Evolutionary conservation across 2,329 filamentous ascomycete species (phyloP).

Genomic region (Alternaria sp.): DNA sequence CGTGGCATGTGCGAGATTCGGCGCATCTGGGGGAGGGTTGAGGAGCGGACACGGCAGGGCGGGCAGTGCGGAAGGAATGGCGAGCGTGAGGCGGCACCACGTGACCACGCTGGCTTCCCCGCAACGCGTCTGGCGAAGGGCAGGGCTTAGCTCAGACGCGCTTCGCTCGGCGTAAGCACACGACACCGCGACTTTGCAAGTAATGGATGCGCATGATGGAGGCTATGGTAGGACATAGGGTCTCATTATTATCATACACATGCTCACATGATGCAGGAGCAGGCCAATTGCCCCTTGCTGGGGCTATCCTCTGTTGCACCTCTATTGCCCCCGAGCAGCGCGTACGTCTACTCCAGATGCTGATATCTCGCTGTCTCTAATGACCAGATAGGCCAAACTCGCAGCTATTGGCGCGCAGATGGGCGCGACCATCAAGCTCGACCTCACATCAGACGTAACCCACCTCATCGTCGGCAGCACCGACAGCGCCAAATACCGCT

Average conservation of each 20-base stretch:
- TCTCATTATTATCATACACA: too few relatives aligned
- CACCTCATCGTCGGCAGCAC: constrained; percentile 91
- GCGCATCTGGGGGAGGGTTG: constrained; percentile 2
- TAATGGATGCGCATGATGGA: constrained; percentile 33
- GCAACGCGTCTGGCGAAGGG: constrained; percentile 19
- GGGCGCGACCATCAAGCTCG: constrained; percentile 85
- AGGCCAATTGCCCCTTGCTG: constrained; percentile 52
- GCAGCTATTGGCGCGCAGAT: constrained; percentile 74
- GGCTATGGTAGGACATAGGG: constrained; percentile 26
- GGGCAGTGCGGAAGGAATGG: constrained; percentile 8
- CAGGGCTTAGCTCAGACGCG: constrained; percentile 19
- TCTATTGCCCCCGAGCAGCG: constrained; percentile 80
- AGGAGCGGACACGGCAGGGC: neutral
- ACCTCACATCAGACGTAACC: constrained; percentile 94
- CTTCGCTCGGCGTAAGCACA: constrained; percentile 18
- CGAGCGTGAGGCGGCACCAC: constrained; percentile 6
- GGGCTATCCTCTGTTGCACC: constrained; percentile 85
- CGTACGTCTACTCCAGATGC: constrained; percentile 54
- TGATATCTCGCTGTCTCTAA: constrained; percentile 4
- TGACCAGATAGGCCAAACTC: constrained; percentile 57
- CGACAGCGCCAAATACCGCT: constrained; percentile 91
- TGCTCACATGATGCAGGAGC: constrained; percentile 30
- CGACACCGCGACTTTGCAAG: constrained; percentile 24
- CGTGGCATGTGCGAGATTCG: constrained; percentile 3
- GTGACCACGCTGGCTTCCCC: constrained; percentile 18